Base-by-base conservation (phyloP, 2,329 filamentous ascomycete species). In the Venturia asperata region DNA sequence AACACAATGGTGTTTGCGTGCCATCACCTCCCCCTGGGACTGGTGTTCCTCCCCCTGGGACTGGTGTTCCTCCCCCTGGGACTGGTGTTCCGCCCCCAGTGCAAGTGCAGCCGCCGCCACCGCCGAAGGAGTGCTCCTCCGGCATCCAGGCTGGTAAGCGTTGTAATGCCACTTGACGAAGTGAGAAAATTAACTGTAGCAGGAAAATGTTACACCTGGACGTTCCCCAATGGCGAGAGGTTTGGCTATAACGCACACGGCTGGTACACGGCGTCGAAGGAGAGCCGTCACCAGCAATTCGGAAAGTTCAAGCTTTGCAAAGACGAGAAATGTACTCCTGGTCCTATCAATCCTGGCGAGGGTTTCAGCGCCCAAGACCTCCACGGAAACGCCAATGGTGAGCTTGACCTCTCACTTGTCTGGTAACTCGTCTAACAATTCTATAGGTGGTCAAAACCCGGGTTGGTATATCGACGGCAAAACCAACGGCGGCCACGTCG, bases 141-240 rank as follows among this genome's bases (percentile, higher is more conserved):
- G 61, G 61, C 24, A 47, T 63, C 11, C 17, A 43, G 45, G 45
- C 61, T 47, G 61, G 61, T 63, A 49, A 39, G 45, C 19, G 19
- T n/a, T 37, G 10, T 21, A 15, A 21, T 7, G n/a, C 27, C 43
- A 0, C 17, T 37, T 27, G 24, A 34, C 4, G 1, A 2, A 30
- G 5, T 21, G 11, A 1, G 9, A n/a, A 21, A n/a, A 11, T 42
- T 52, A 24, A 63, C 11, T 21, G 19, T 17, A 4, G 15, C 5
- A 63, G 61, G 61, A 17, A 63, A 63, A 52, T 63, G 61, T 43
- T 49, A 63, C 43, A 63, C 61, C n/a, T 63, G 42, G 41, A 63
- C 61, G 17, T 43, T 47, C 34, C 42, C 42, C 34, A 47, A 49
- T 11, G 61, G 61, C 1, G 41, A 47, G 17, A 41, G 11, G 21